These are phyloP conservation scores for Fusarium graminum DNA, from an alignment of 2,329 filamentous ascomycete species.

Conservation along the genomic window DNA sequence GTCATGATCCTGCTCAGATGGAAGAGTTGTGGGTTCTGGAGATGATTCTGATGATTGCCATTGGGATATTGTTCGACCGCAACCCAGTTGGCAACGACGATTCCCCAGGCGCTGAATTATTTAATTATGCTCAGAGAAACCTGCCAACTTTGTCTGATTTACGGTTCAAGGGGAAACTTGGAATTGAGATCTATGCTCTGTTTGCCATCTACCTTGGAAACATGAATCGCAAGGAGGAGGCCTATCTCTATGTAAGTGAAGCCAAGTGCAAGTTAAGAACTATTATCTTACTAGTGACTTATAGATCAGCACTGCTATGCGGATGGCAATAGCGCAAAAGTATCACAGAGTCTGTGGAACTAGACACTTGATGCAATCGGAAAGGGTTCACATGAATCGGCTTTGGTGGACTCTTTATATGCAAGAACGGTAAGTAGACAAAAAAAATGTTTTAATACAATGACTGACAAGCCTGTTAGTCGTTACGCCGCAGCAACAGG, in stretches of 20 bases:
- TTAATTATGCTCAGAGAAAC: conserved; percentile 49
- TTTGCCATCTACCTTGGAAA: conserved; percentile 46
- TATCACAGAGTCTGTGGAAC: conserved; percentile 49
- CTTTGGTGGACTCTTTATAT: conserved; percentile 51
- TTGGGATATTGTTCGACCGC: conserved; percentile 45
- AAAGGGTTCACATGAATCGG: conserved; percentile 47
- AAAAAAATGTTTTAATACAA: rapidly evolving
- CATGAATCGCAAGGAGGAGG: conserved; percentile 47
- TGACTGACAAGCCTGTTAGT: conserved; percentile 17
- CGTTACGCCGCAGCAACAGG: conserved; percentile 46
- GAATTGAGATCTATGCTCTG: conserved; percentile 49
- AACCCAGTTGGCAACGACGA: conserved; percentile 47
- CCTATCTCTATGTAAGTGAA: conserved; percentile 44
- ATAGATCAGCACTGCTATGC: conserved; percentile 49
- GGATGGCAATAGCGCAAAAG: conserved; percentile 48
- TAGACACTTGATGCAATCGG: conserved; percentile 46
- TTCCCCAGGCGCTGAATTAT: conserved; percentile 40
- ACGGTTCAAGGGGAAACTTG: conserved; percentile 47
- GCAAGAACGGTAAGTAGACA: conserved; percentile 46
- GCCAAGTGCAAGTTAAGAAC: rapidly evolving
- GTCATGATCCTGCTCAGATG: conserved; percentile 39
- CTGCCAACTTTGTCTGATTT: conserved; percentile 47
- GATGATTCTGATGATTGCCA: conserved; percentile 48
- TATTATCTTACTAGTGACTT: not conserved
- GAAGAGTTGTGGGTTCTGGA: conserved; percentile 46